Evolutionary conservation across 805 yeast genomes (phyloP).

Genomic region (Sungouiozyma intestinalis): DNA sequence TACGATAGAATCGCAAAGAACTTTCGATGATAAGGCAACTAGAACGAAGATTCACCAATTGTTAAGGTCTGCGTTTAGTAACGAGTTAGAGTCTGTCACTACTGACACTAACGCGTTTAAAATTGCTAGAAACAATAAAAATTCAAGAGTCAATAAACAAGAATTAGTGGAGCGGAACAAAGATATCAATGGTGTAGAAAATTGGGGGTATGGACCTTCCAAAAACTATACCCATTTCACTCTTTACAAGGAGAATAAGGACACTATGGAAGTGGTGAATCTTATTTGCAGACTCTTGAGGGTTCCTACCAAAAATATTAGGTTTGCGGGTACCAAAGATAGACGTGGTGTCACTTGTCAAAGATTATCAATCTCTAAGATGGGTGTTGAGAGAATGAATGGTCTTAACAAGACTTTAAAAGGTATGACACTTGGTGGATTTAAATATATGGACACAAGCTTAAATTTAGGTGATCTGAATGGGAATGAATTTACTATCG

Average conservation of each 20-base stretch:
- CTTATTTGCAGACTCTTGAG: constrained; percentile 62
- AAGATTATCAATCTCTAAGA: constrained; percentile 54
- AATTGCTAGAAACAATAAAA: constrained; percentile 43
- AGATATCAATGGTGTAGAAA: constrained; percentile 42
- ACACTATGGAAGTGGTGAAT: constrained; percentile 90
- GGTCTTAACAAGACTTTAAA: constrained; percentile 65
- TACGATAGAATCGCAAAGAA: constrained; percentile 45
- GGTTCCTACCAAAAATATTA: constrained; percentile 56
- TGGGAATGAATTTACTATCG: constrained; percentile 85
- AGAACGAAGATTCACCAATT: constrained; percentile 75
- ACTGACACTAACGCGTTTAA: constrained; percentile 55
- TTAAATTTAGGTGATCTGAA: constrained; percentile 70
- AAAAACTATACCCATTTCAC: constrained; percentile 65
- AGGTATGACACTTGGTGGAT: constrained; percentile 75
- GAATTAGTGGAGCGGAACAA: constrained; percentile 29
- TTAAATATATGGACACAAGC: constrained; percentile 49
- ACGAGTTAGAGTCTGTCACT: constrained; percentile 71
- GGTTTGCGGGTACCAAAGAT: constrained; percentile 94
- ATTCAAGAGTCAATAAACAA: constrained; percentile 31
- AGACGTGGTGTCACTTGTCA: constrained; percentile 94
- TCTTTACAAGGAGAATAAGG: constrained; percentile 88
- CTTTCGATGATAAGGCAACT: constrained; percentile 55
- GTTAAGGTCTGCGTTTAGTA: constrained; percentile 60
- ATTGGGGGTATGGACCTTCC: constrained; percentile 65
- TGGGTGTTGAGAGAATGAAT: constrained; percentile 64